These are phyloP conservation scores for Backusella psychrophila DNA, from an alignment of 192 early-diverging fungal genomes.

Conservation along the genomic window DNA sequence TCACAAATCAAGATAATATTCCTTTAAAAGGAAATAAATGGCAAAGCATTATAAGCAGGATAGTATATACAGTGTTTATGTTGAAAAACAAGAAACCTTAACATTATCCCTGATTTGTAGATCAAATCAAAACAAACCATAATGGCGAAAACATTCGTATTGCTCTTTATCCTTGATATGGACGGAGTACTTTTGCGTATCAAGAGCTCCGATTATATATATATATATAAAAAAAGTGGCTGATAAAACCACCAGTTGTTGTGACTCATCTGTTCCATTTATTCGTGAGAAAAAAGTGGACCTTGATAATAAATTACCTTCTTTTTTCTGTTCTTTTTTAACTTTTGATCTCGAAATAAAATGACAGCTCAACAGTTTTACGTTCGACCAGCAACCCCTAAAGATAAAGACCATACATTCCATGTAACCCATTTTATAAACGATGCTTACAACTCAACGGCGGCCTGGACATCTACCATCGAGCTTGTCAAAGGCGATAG, in stretches of 20 bases:
- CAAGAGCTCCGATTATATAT: not conserved
- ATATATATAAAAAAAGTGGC: not conserved
- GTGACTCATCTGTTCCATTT: not conserved
- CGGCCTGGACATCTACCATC: not conserved
- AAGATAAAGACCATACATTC: not conserved
- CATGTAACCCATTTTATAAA: not conserved
- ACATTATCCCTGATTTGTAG: not conserved
- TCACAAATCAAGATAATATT: not conserved
- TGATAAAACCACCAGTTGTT: not conserved
- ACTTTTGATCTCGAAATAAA: not conserved
- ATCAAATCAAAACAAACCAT: not conserved
- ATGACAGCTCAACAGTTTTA: not conserved
- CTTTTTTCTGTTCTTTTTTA: not conserved
- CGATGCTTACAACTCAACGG: not conserved
- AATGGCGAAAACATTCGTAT: not conserved
- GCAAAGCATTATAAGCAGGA: not conserved
- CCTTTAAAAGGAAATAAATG: not conserved
- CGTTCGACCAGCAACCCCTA: not conserved
- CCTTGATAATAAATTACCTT: not conserved
- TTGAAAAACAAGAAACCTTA: too few relatives aligned
- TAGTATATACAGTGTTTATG: not conserved
- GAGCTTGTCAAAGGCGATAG: not conserved
- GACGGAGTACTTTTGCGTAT: not conserved
- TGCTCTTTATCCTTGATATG: not conserved
- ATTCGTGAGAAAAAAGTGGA: not conserved